phyloP scores from a whole-genome alignment of 1,139 yeast genomes.

The Taiozyma sp. region DNA sequence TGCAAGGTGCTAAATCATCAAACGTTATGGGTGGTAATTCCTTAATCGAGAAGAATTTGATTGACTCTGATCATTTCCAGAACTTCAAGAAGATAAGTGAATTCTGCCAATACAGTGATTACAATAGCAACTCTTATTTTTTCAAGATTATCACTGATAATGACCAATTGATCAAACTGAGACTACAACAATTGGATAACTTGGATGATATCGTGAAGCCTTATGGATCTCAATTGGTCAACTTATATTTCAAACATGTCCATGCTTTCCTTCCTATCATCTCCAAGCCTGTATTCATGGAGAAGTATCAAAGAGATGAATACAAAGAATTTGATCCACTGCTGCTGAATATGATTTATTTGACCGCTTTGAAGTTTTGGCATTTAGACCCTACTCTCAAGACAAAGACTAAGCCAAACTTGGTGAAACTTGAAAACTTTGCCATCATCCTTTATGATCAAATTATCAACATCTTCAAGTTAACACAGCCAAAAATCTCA shows the following conservation, averaged over 20 bases:
- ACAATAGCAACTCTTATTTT: not conserved
- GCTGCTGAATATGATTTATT: slow-evolving; percentile 38
- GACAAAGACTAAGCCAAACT: not conserved
- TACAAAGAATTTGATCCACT: slow-evolving; percentile 40
- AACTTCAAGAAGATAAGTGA: not conserved
- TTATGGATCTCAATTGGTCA: not conserved
- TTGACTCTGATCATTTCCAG: not conserved
- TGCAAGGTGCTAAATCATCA: slow-evolving; percentile 16
- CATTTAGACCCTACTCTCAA: slow-evolving; percentile 23
- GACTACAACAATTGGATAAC: not conserved
- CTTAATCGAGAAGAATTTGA: slow-evolving; percentile 9
- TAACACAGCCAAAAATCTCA: slow-evolving; percentile 34
- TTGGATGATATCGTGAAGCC: not conserved
- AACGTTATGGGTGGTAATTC: slow-evolving; percentile 15
- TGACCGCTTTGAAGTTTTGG: slow-evolving; percentile 41
- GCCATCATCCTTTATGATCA: slow-evolving; percentile 35
- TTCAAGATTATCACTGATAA: slow-evolving; percentile 2
- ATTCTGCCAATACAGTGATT: not conserved
- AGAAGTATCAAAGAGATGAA: slow-evolving; percentile 40
- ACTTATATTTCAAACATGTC: slow-evolving; percentile 3
- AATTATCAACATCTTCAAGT: slow-evolving; percentile 24
- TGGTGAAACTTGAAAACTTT: slow-evolving; percentile 29
- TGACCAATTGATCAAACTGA: not conserved
- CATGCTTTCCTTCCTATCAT: slow-evolving; percentile 41
- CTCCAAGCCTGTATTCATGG: slow-evolving; percentile 38